Evolutionary conservation across 2,329 filamentous ascomycete species (phyloP), one percentile per base, ranked within the genome.

Genomic region (Trichoderma lentiforme): DNA sequence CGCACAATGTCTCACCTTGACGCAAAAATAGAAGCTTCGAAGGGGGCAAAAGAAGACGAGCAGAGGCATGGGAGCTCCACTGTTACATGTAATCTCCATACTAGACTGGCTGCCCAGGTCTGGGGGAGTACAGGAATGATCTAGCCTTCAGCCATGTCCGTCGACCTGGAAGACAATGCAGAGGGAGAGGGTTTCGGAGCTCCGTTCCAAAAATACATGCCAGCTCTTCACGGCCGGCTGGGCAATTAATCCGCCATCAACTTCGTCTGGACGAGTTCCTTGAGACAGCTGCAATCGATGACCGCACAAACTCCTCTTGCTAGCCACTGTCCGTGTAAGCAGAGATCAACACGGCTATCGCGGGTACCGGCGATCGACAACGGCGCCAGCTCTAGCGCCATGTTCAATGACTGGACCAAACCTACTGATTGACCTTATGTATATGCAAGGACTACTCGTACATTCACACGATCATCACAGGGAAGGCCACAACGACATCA

Each of bases 21-120:
- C 15, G 61, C 36, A 64, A 64, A 64, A 64, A 64, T 64, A 64
- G 61, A 47, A 47, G 61, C 61, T 47, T 64, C 61, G 15, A 32
- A 30, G 15, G 26, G 26, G 26, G 26, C 8, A 47, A 47, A 51
- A n/a, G 43, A 51, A 51, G 43, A 47, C 43, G 43, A 51, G 1
- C n/a, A 51, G 43, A 21, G 28, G 24, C 36, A 30, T 26, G 61
- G 36, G 18, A 39, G 21, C 58, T 62, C 61, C 36, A 63, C 61
- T n/a, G 9, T 18, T 18, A 36, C 34, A 36, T 36, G 34, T n/a
- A 2, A 4, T 18, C 53, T n/a, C 28, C 56, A 58, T 62, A 9
- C 58, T 12, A 62, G 60, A 34, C 34, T 28, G 43, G 14, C n/a
- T 47, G 18, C 26, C 32, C 58, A 26, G 58, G 18, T 11, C 30